Base-by-base conservation (phyloP, 176 grass and related monocot species). In the Bonia amplexicaulis region DNA sequence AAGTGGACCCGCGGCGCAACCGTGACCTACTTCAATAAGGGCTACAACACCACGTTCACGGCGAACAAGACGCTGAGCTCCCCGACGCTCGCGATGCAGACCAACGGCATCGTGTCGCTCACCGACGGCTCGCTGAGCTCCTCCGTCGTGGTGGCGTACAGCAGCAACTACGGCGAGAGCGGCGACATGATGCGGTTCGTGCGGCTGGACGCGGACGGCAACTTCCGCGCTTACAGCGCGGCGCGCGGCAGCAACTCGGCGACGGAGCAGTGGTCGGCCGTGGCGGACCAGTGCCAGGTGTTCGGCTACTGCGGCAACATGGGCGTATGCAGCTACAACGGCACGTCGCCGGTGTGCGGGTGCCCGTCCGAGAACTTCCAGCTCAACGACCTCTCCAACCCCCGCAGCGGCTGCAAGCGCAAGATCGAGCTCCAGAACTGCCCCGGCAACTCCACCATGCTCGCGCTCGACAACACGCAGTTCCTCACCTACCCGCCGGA, bases 281-380 rank as follows among this genome's bases (percentile, higher is more conserved):
- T 99, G 52, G 87, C 89, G 13, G 91, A 99, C 91, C 96, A 99
- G 78, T 99, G 96, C 80, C 59, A 92, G 76, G 93, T 99, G n/a
- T 99, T 99, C 82, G 96, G 93, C 42, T 99, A 87, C 80, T 99
- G 96, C 82, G 96, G 96, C 45, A 91, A 94, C 81, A 94, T 90
- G 80, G 96, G 96, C 64, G 77, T 99, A 26, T 99, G 96, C 86
- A 77, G 81, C 25, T 99, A 96, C 88, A 99, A 99, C 72, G 84
- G 89, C 37, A 91, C 93, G 5, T 73, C 91, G 49, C 96, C 96
- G 16, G 69, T 85, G 65, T 99, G 96, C 75, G 83, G 82, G 0
- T 99, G 96, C 77, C 93, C 96, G 15, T 99, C 96, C 13, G 4
- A 2, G 11, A 99, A 99, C 77, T 99, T 99, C 82, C 51, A 80